Evolutionary conservation across 495 filamentous ascomycete species (phyloP).

Genomic region (Xylaria curta): DNA sequence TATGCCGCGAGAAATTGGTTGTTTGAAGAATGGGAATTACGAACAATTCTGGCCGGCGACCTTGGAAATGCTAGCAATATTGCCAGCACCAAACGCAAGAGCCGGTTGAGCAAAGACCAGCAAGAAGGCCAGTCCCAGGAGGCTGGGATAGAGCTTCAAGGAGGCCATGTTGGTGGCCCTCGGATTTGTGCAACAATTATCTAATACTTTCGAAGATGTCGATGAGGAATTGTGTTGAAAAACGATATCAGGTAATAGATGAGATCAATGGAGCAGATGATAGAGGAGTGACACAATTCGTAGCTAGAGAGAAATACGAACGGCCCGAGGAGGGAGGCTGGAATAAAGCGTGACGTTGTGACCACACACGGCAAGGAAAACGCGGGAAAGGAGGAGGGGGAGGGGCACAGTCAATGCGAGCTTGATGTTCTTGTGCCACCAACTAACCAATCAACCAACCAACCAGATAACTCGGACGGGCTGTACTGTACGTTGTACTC

Average conservation of each 20-base stretch:
- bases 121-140: conserved; percentile 52
- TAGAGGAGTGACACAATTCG: neutral
- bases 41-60: conserved; percentile 82
- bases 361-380: neutral
- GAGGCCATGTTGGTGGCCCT: conserved; percentile 41
- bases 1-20: neutral
- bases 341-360: conserved; percentile 10
- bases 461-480: neutral
- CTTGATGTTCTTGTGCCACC: conserved; percentile 5
- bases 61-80: conserved; percentile 76
- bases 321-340: neutral
- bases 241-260: neutral
- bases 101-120: conserved; percentile 63
- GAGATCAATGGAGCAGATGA: neutral
- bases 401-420: conserved; percentile 17
- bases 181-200: neutral
- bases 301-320: neutral
- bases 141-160: conserved; percentile 48
- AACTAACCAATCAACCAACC: neutral
- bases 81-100: conserved; percentile 86
- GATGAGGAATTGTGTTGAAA: neutral
- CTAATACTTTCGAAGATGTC: conserved; percentile 9
- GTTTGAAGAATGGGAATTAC: conserved; percentile 23
- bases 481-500: neutral
- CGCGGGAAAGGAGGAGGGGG: conserved; percentile 18